Evolutionary conservation across 140 eudicot genomes (phyloP).

Genomic region (Bidens hawaiensis): DNA sequence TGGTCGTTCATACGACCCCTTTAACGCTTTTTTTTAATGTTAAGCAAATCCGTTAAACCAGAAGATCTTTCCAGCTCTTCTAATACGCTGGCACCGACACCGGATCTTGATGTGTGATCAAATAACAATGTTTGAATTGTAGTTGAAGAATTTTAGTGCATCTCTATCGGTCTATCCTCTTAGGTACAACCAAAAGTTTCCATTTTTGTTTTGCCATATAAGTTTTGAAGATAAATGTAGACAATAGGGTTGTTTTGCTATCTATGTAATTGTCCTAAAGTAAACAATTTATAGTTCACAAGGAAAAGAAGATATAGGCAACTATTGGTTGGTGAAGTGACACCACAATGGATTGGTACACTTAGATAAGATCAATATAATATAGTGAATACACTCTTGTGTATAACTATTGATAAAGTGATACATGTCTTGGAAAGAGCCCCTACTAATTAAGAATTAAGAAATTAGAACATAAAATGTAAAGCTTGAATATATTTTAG

Average conservation of each 20-base stretch:
- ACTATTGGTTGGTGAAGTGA: conserved; percentile 14
- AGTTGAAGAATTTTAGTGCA: too few relatives aligned
- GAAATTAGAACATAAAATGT: not conserved
- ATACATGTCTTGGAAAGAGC: not conserved
- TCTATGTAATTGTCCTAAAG: not conserved
- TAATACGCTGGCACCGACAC: too few relatives aligned
- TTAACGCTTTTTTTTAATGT: too few relatives aligned
- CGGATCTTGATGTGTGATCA: too few relatives aligned
- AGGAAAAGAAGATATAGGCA: not conserved
- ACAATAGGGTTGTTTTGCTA: not conserved
- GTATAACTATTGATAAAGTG: not conserved
- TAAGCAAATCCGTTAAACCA: too few relatives aligned
- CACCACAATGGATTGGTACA: conserved; percentile 7
- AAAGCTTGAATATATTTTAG: not conserved
- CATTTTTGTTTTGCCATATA: not conserved
- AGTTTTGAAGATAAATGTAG: not conserved
- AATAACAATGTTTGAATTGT: too few relatives aligned
- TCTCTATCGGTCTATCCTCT: too few relatives aligned
- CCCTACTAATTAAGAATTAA: not conserved
- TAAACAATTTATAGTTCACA: not conserved
- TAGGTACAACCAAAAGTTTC: too few relatives aligned
- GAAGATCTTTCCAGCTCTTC: too few relatives aligned
- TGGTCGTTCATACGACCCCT: too few relatives aligned
- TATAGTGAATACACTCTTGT: not conserved
- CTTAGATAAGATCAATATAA: conserved; percentile 9